Evolutionary conservation across 371 early-diverging fungal species (phyloP).

Genomic region (Syncephalastrum sp.): DNA sequence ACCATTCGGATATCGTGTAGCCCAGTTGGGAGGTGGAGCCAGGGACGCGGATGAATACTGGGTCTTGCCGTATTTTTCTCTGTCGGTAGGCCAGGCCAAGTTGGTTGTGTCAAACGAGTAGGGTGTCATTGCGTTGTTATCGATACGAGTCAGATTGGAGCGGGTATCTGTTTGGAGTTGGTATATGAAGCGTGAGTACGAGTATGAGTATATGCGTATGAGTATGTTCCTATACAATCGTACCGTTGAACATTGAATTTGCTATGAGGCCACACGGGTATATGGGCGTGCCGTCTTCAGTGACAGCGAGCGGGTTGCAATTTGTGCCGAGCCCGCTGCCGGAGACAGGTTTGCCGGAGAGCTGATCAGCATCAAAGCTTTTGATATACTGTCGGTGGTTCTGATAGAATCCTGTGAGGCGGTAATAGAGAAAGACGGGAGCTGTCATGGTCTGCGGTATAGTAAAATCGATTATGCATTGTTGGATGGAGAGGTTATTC

Average conservation of each 20-base stretch:
- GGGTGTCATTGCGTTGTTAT: conserved; percentile 10
- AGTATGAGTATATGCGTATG: too few relatives aligned
- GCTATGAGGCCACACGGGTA: conserved; percentile 99
- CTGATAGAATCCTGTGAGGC: conserved; percentile 97
- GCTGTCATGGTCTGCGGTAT: conserved; percentile 67
- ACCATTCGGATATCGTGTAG: conserved; percentile 56
- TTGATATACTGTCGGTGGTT: conserved; percentile 97
- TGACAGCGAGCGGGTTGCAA: conserved; percentile 56
- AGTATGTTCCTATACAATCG: conserved; percentile 6
- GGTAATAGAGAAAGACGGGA: conserved; percentile 92
- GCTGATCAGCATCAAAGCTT: conserved; percentile 82
- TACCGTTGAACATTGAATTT: conserved; percentile 93
- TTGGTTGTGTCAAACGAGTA: conserved; percentile 60
- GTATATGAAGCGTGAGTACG: too few relatives aligned
- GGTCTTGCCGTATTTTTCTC: conserved; percentile 62
- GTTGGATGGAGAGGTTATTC: conserved; percentile 37
- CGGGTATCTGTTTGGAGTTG: conserved; percentile 24
- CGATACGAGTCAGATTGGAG: conserved; percentile 27
- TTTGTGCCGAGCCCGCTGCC: conserved; percentile 25
- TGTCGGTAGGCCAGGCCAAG: conserved; percentile 90
- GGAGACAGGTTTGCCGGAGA: conserved; percentile 59
- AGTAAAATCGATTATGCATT: conserved; percentile 79
- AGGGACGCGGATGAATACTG: conserved; percentile 50
- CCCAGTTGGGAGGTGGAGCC: conserved; percentile 81
- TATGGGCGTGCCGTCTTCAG: conserved; percentile 43